Evolutionary conservation across 495 filamentous ascomycete genomes (phyloP).

Genomic region (Lepraria neglecta): DNA sequence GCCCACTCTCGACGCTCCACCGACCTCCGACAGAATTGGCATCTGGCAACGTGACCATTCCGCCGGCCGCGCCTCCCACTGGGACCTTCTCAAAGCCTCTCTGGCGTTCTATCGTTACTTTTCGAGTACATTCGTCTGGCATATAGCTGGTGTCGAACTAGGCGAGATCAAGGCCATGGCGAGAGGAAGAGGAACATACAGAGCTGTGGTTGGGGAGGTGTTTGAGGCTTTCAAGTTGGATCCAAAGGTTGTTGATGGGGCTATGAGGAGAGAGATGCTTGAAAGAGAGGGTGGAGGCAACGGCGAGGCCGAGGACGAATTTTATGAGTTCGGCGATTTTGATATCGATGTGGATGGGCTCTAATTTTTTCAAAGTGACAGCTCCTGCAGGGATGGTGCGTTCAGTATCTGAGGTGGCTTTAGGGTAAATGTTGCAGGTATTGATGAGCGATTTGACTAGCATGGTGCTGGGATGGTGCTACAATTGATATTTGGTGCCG

Average conservation of each 20-base stretch:
- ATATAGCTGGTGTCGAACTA: constrained; percentile 58
- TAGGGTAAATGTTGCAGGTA: no score
- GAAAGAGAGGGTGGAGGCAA: constrained; percentile 1
- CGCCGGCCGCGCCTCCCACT: constrained; percentile 41
- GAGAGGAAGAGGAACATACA: constrained; percentile 16
- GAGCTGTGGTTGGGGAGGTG: constrained; percentile 12
- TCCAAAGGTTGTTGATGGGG: constrained; percentile 13
- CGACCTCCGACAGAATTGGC: constrained; percentile 34
- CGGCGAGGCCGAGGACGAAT: background rate
- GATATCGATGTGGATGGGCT: background rate
- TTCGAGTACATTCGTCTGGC: constrained; percentile 47
- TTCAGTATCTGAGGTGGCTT: no score
- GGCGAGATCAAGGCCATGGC: constrained; percentile 53
- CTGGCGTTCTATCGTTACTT: constrained; percentile 46
- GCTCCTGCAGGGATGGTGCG: no score
- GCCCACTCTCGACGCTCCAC: constrained; percentile 28
- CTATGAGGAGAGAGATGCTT: constrained; percentile 12
- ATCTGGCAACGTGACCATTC: constrained; percentile 40
- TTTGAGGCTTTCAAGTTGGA: constrained; percentile 21
- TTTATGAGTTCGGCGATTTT: constrained; percentile 19
- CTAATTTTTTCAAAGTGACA: constrained; percentile 8
- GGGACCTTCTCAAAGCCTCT: constrained; percentile 59
- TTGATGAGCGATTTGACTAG: no score
- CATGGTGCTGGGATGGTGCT: no score
- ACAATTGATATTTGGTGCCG: no score